Conservation (phyloP, 2,329 filamentous ascomycete genomes). For the Ceratocystis colombiana region DNA sequence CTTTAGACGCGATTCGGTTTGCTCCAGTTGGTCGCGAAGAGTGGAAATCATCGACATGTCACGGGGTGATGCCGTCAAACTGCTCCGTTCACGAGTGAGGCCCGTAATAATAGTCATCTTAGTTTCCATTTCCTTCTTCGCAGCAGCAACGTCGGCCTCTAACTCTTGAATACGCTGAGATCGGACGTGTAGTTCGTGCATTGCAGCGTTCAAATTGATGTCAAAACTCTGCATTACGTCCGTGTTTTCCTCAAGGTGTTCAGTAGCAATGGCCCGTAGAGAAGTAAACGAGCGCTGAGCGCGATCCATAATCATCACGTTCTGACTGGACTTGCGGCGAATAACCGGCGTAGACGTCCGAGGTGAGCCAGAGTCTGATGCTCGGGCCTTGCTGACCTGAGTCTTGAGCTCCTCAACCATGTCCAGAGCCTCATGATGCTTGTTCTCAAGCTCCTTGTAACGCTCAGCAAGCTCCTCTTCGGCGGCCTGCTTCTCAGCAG, state of each 20-base stretch:
- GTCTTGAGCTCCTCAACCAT: conserved; percentile 86
- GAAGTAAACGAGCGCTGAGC: conserved; percentile 85
- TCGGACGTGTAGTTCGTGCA: conserved; percentile 79
- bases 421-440: conserved; percentile 72
- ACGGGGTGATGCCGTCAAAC: conserved; percentile 70
- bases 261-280: conserved; percentile 74
- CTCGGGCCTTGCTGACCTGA: conserved; percentile 69
- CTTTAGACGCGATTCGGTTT: conserved; percentile 71
- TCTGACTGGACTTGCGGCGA: conserved; percentile 86
- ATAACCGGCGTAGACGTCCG: conserved; percentile 65
- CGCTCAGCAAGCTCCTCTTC: conserved; percentile 63
- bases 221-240: conserved; percentile 90
- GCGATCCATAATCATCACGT: conserved; percentile 74
- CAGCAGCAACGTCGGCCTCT: conserved; percentile 69
- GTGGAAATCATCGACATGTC: conserved; percentile 85
- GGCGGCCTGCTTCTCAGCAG: conserved; percentile 65
- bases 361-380: conserved; percentile 49
- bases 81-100: conserved; percentile 82
- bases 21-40: conserved; percentile 77
- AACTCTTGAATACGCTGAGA: conserved; percentile 85
- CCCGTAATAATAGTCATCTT: conserved; percentile 96
- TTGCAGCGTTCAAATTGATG: conserved; percentile 77
- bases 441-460: conserved; percentile 71
- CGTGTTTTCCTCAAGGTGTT: conserved; percentile 72
- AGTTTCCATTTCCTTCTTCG: conserved; percentile 91